Evolutionary conservation across 306 rosid genomes (phyloP).

Genomic region (Benincasa hispida): DNA sequence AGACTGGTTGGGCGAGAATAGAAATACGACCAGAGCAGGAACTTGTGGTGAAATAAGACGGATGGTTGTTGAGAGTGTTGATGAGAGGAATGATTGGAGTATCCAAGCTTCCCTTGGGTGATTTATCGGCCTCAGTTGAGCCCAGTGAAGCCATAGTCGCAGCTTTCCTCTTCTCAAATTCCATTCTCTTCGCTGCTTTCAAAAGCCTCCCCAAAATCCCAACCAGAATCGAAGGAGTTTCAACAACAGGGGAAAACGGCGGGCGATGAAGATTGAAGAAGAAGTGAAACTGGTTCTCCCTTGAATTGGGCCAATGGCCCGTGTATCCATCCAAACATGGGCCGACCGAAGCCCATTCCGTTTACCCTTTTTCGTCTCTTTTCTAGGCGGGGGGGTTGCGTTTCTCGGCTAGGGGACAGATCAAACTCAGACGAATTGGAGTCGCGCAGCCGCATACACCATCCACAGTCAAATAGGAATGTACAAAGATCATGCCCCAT

Average conservation of each 20-base stretch:
- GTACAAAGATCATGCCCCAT: background rate
- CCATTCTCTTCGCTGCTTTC: constrained; percentile 24
- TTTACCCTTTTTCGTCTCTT: background rate
- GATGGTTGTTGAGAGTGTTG: constrained; percentile 48
- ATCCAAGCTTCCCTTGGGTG: constrained; percentile 77
- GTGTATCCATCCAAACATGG: background rate
- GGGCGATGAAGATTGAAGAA: background rate
- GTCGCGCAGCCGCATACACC: background rate
- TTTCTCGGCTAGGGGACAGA: background rate
- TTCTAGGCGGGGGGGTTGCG: background rate
- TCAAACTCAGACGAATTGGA: background rate
- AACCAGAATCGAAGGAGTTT: background rate
- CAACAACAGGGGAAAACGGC: background rate
- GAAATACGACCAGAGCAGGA: constrained; percentile 94
- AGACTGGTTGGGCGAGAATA: constrained; percentile 62
- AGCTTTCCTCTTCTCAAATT: constrained; percentile 69
- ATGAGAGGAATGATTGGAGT: constrained; percentile 64
- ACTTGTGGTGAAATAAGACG: constrained; percentile 76
- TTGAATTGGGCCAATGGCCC: background rate
- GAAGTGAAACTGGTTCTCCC: background rate
- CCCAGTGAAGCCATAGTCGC: constrained; percentile 47
- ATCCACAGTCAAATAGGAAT: background rate
- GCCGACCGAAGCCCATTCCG: background rate
- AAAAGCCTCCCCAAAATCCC: background rate
- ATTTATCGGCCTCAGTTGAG: constrained; percentile 53